Percentiles rank a stretch among this genome's conserved stretches.
phyloP scores from a whole-genome alignment of 2,329 filamentous ascomycete genomes.

The Blastomyces emzantsi region DNA sequence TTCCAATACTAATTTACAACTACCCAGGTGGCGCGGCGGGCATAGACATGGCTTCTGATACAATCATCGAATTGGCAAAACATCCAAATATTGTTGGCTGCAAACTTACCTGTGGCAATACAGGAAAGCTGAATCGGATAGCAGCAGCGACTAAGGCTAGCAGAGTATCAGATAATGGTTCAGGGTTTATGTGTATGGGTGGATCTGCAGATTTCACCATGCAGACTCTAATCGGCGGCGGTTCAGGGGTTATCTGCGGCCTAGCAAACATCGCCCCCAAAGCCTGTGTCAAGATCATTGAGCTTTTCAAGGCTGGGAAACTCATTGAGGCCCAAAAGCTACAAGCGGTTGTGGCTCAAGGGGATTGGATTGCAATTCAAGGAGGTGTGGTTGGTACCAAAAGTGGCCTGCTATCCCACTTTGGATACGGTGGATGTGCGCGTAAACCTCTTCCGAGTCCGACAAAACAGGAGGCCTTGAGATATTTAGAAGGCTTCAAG shows the following conservation, averaged over 20 bases:
- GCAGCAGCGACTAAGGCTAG: conserved; percentile 13
- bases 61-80: conserved; percentile 67
- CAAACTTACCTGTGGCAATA: conserved; percentile 89
- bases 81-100: conserved; percentile 81
- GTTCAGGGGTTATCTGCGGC: conserved; percentile 62
- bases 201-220: conserved; percentile 67
- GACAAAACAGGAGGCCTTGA: conserved; percentile 84
- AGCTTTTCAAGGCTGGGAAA: conserved; percentile 53
- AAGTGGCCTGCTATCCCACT: conserved; percentile 52
- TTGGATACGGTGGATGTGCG: conserved; percentile 56
- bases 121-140: conserved; percentile 78
- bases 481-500: conserved; percentile 90
- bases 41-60: conserved; percentile 82
- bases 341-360: conserved; percentile 57
- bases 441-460: conserved; percentile 42
- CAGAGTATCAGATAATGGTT: not conserved
- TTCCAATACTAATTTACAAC: conserved; percentile 83
- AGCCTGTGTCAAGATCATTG: conserved; percentile 52
- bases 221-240: conserved; percentile 60
- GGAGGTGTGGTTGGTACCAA: conserved; percentile 62
- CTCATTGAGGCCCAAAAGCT: conserved; percentile 52
- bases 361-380: conserved; percentile 61
- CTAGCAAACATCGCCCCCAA: conserved; percentile 62
- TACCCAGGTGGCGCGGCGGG: conserved; percentile 81
- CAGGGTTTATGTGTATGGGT: conserved; percentile 57